Evolutionary conservation across 352 stramenopile genomes (phyloP), one percentile per base, ranked within the genome.

Genomic region (Globisporangium abappressorium): DNA sequence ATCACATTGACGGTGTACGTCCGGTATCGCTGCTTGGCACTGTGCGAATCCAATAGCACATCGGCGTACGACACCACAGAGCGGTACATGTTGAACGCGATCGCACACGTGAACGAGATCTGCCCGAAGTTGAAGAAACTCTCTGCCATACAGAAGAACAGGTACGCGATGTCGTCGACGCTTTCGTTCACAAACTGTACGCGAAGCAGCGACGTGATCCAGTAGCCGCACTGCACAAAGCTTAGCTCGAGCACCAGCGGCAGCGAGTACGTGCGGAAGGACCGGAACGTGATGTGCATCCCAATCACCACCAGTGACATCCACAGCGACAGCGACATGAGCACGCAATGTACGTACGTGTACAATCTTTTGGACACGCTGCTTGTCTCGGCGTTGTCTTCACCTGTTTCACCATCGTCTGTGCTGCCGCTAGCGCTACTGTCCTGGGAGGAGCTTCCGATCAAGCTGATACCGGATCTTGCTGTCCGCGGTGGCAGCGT

Each of bases 81-180:
- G 6, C 84, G 84, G 68, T 92, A 92, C 82, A 92, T 89, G 62
- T 92, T 89, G 72, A 90, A 92, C 8, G 81, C 84, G 66, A 90
- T 89, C 55, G 84, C 80, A 38, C 84, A 92, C 67, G 84, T 87
- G 70, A 92, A 92, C 33, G 84, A 90, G 57, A 92, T 92, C 70
- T 90, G 81, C 47, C 80, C 84, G 57, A 90, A 90, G 64, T 89
- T 90, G 72, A 92, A 92, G 54, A 90, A 88, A 56, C 81, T 87
- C 73, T 92, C 84, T 62, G 81, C 78, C 61, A 90, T 84, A 56
- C 84, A 90, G 63, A 92, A 89, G 41, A 81, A 70, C 20, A 90
- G 71, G 62, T 85, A 85, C 26, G 80, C 69, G 64, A 82, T 71
- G 64, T 88, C 69, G 24, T 69, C 76, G 58, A 90, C 72, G 3